Base-by-base conservation (phyloP, 2,329 filamentous ascomycete genomes). In the Hypoxylon sp. region DNA sequence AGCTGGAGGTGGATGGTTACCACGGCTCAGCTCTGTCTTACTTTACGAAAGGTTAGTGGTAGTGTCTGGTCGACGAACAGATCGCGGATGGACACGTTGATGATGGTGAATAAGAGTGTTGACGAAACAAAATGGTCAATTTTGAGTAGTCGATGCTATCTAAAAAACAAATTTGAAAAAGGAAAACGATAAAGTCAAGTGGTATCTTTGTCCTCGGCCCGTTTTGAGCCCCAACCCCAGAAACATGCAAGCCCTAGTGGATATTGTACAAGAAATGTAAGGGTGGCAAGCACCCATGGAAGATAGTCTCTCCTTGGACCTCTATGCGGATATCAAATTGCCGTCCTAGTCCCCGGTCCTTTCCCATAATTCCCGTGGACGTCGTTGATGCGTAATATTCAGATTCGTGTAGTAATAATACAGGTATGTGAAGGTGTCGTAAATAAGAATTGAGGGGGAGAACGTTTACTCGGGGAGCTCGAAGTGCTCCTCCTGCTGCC, bases 401-500 rank as follows among this genome's bases (percentile, higher is more conserved):
- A 46, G 55, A 9, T n/a, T 7, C 24, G 45, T 37, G 45, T 48
- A 37, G 11, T 48, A 41, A 15, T 55, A 20, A 15, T n/a, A 21
- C 15, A 40, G 27, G 3, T n/a, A 20, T 48, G 9, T 23, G 17
- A 26, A 37, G 9, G 6, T 50, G 3, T n/a, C 21, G 23, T 13
- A 27, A 8, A 7, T 10, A 8, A 18, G 3, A 33, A 1, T 23
- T 33, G 2, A 15, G 20, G 4, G 5, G 37, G 26, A 13, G 11
- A 7, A 6, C 20, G 9, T 11, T 33, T 33, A 64, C 33, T 72
- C 69, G 2, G 66, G 67, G 15, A 72, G 52, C 38, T 72, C 70
- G 37, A 72, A 73, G 41, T 73, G 69, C 3, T 60, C 55, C 23
- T 71, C 66, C 42, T 71, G 67, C 17, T 65, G 64, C 2, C 64